These are phyloP conservation scores for Gynandropsis gynandra DNA, from an alignment of 345 rosid genomes.

Conservation along the genomic window DNA sequence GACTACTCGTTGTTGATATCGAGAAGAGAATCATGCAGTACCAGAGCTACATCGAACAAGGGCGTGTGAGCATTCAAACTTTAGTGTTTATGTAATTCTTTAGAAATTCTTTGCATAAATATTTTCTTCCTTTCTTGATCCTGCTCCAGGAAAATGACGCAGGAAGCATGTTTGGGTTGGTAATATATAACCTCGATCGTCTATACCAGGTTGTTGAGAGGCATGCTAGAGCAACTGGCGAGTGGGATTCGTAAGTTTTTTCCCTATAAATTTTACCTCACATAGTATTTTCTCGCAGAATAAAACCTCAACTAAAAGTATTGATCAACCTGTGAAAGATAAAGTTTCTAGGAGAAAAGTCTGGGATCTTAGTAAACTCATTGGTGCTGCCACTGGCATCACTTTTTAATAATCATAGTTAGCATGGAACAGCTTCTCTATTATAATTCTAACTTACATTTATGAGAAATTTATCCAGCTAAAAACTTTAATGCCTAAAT, in stretches of 20 bases:
- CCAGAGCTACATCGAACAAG: constrained; percentile 69
- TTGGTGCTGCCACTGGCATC: too few relatives aligned
- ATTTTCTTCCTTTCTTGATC: constrained; percentile 9
- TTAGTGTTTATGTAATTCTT: neutral
- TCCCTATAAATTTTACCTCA: too few relatives aligned
- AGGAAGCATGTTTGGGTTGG: constrained; percentile 63
- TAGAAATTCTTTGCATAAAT: neutral
- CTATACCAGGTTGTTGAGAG: constrained; percentile 57
- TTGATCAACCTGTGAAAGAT: neutral
- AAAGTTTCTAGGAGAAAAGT: neutral
- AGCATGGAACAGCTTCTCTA: too few relatives aligned
- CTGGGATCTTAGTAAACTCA: too few relatives aligned
- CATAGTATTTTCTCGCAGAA: too few relatives aligned
- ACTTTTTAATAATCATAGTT: neutral
- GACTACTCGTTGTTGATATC: constrained; percentile 70
- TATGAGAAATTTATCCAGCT: too few relatives aligned
- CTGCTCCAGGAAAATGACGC: constrained; percentile 65
- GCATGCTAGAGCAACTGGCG: constrained; percentile 73
- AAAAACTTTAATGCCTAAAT: too few relatives aligned
- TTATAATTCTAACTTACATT: too few relatives aligned
- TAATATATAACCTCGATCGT: constrained; percentile 64
- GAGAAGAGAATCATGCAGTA: constrained; percentile 76
- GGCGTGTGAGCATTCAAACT: constrained; percentile 48
- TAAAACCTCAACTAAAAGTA: too few relatives aligned
- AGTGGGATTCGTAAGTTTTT: constrained; percentile 70